These are phyloP conservation scores for Mucuna pruriens DNA, from an alignment of 306 rosid species.

Conservation along the genomic window DNA sequence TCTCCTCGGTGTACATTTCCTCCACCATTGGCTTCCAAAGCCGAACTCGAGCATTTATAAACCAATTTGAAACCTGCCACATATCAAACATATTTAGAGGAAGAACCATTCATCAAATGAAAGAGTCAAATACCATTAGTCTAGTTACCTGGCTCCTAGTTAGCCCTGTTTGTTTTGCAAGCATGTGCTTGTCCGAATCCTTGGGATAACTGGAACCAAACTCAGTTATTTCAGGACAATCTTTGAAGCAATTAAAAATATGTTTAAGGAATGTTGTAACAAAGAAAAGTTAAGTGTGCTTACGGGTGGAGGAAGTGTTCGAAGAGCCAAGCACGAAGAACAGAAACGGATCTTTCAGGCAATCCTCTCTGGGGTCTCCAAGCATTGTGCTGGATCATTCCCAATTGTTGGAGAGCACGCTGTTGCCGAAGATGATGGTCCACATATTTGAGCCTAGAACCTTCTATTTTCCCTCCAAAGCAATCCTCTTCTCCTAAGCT, in stretches of 20 bases:
- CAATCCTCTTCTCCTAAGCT: slow-evolving; percentile 92
- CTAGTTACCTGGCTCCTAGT: slow-evolving; percentile 88
- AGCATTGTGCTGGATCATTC: slow-evolving; percentile 99
- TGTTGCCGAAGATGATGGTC: slow-evolving; percentile 95
- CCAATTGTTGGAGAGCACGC: slow-evolving; percentile 97
- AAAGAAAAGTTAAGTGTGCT: slow-evolving; percentile 42
- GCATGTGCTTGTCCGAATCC: slow-evolving; percentile 96
- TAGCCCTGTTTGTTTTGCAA: slow-evolving; percentile 97
- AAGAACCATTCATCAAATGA: neutral
- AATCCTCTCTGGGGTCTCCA: slow-evolving; percentile 99
- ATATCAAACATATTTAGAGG: neutral
- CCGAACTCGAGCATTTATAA: slow-evolving; percentile 96
- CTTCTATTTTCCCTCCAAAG: slow-evolving; percentile 74
- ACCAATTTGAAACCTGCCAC: slow-evolving; percentile 96
- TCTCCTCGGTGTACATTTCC: slow-evolving; percentile 91
- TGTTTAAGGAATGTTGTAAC: too few relatives aligned
- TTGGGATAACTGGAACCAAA: slow-evolving; percentile 82
- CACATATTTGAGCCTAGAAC: slow-evolving; percentile 87
- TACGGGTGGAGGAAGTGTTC: slow-evolving; percentile 99
- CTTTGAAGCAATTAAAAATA: neutral
- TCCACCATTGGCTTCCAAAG: slow-evolving; percentile 99
- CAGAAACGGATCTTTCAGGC: slow-evolving; percentile 97
- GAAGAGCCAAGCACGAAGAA: slow-evolving; percentile 99
- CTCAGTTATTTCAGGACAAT: slow-evolving; percentile 23
- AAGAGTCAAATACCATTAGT: neutral